Base-by-base conservation (phyloP, 176 grass and related monocot genomes). In the Zoysia japonica region DNA sequence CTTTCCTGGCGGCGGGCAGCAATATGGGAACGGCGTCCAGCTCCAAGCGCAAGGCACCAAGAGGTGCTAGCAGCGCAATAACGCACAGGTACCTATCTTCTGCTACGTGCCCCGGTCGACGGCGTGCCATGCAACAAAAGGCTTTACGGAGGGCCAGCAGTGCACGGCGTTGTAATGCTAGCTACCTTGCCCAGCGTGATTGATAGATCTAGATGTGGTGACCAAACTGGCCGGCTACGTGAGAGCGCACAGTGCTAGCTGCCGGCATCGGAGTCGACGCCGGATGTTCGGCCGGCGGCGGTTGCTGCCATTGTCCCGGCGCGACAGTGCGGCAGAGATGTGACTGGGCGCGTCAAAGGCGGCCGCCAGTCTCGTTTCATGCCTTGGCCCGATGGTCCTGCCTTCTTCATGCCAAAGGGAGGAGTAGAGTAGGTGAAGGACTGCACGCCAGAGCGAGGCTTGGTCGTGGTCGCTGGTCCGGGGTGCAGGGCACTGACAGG, bases 321-420 rank as follows among this genome's bases (percentile, higher is more conserved):
- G 77, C 76, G 87, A 77, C 82, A 77, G 64, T 44, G 60, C 15
- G 68, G 40, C 44, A 42, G 17, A n/a, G 77, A 86, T 80, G 84
- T 50, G 84, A 74, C 71, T 37, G 70, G 70, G 64, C 78, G 39
- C 72, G 78, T 73, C 85, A 83, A 87, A 87, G 80, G 80, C 80
- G 78, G 85, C 73, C 2, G 4, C 11, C 3, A 28, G 6, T 6
- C 12, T 67, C 42, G 7, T 42, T 5, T 66, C 39, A 11, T 42
- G 63, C 62, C 62, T 14, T 12, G 28, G 28, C 28, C 28, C 28
- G 37, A 57, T 63, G 52, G 60, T 43, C 56, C 51, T 20, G 72
- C 52, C 7, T 12, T 20, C 35, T 19, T 56, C 56, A 6, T 20
- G 17, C n/a, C n/a, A n/a, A n/a, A 28, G n/a, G 5, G 20, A 2